These are phyloP conservation scores for Euphorbia lathyris DNA, from an alignment of 345 rosid genomes.

Conservation along the genomic window DNA sequence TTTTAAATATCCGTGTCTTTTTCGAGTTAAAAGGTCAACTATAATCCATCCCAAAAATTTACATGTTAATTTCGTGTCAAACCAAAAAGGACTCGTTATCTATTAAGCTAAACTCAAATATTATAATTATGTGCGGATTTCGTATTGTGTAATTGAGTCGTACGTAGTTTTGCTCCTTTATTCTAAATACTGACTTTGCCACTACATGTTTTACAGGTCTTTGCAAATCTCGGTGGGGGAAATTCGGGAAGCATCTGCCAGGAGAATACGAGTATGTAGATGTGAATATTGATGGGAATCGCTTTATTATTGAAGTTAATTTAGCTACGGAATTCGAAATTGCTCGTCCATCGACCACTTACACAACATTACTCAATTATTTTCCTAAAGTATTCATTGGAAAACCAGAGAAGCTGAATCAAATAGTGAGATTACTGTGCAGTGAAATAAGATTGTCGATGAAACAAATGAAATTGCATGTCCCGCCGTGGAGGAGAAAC, in stretches of 20 bases:
- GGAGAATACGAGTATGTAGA: constrained; percentile 72
- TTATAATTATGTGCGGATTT: no score
- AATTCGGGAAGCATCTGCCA: constrained; percentile 43
- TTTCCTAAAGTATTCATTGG: constrained; percentile 59
- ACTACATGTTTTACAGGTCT: no score
- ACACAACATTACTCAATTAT: constrained; percentile 43
- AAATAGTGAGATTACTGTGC: constrained; percentile 63
- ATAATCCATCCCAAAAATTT: no score
- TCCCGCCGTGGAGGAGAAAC: constrained; percentile 86
- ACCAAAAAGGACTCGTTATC: no score
- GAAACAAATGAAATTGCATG: constrained; percentile 38
- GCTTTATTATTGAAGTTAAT: constrained; percentile 57
- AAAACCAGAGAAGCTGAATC: constrained; percentile 50
- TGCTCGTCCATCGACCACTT: constrained; percentile 56
- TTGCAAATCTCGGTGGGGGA: constrained; percentile 87
- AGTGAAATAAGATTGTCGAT: constrained; percentile 51
- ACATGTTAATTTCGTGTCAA: no score
- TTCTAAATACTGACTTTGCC: no score
- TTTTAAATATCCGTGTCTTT: no score
- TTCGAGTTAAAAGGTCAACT: no score
- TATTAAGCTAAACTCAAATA: no score
- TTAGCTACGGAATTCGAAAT: constrained; percentile 56
- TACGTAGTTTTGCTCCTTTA: no score
- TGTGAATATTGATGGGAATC: constrained; percentile 37
- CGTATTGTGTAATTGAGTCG: no score